Evolutionary conservation across 2,329 filamentous ascomycete genomes (phyloP), one percentile per base, ranked within the genome.

Genomic region (Geosmithia putterillii): DNA sequence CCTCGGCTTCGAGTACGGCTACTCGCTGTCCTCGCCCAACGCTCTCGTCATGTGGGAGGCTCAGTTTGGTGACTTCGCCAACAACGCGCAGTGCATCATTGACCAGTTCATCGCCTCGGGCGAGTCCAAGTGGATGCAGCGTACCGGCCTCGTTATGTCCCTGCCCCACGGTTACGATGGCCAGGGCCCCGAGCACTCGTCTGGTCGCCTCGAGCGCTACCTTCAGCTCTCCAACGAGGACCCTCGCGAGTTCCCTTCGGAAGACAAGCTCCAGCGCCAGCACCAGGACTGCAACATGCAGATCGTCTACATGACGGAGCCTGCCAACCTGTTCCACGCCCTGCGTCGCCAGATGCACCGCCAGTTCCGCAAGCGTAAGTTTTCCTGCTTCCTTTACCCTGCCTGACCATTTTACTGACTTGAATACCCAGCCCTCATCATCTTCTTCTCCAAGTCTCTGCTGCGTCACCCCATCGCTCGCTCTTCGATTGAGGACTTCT

Each of bases 211-310:
- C 67, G 92, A 98, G 71, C 85, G 92, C 57, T 98, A 94, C 69
- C 76, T 98, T 50, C 92, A 96, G 67, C 81, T 98, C 47, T 92
- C 84, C 69, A 96, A 96, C 67, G 92, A 98, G 64, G 92, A 98
- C 59, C 89, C 92, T 45, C 86, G 92, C 50, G 77, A 92, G 56
- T 98, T 88, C 81, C 92, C 92, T 43, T 74, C 79, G 2, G 72
- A 76, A 25, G 88, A 95, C 52, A 95, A 92, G 73, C 79, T 96
- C 47, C 82, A 94, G 44, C 87, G 92, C 54, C 92, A 96, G 67
- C 92, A 98, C 71, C 92, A 98, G 70, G 92, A 98, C 69, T 95
- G 88, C 75, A 98, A 98, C 71, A 94, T 98, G 81, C 92, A 98
- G 70, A 84, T 98, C 61, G 88, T 82, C 44, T 95, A 92, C 73